phyloP scores from a whole-genome alignment of 2,329 filamentous ascomycete species.

The Colletotrichum sp. region DNA sequence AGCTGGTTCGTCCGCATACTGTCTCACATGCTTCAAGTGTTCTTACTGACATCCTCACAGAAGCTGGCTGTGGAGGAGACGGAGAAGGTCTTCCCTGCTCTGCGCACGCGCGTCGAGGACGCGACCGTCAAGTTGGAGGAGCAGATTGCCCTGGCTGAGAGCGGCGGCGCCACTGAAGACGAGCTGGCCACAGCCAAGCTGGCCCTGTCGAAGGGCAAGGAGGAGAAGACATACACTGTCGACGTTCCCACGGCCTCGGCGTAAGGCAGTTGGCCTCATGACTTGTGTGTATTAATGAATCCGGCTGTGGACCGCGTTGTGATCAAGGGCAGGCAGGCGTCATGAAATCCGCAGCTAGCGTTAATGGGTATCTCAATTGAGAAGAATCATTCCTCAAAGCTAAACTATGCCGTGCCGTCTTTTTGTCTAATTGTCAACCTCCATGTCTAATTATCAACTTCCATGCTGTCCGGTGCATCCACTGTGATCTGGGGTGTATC shows the following conservation, averaged over 20 bases:
- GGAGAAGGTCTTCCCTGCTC: conserved; percentile 76
- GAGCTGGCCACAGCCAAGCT: conserved; percentile 63
- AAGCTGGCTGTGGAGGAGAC: conserved; percentile 86
- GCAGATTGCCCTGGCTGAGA: conserved; percentile 70
- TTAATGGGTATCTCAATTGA: conserved; percentile 21
- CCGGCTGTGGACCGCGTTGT: neutral
- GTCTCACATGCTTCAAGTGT: rapidly evolving
- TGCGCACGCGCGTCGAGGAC: conserved; percentile 73
- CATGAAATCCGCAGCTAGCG: neutral
- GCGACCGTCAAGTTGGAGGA: conserved; percentile 77
- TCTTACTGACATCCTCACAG: conserved; percentile 47
- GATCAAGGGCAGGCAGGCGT: neutral
- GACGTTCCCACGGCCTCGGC: neutral
- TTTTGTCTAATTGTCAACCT: conserved; percentile 48
- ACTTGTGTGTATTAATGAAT: neutral
- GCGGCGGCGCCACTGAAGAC: conserved; percentile 46
- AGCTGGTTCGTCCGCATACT: conserved; percentile 70
- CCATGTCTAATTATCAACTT: conserved; percentile 61
- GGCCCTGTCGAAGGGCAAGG: conserved; percentile 55
- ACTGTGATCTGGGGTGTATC: conserved; percentile 54
- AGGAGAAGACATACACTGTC: conserved; percentile 25
- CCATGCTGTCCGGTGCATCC: conserved; percentile 66
- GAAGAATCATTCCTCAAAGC: neutral
- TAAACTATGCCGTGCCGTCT: neutral
- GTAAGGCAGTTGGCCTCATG: neutral